Evolutionary conservation across 2,329 filamentous ascomycete genomes (phyloP), one percentile per base, ranked within the genome.

Genomic region (Coleophoma crateriformis): DNA sequence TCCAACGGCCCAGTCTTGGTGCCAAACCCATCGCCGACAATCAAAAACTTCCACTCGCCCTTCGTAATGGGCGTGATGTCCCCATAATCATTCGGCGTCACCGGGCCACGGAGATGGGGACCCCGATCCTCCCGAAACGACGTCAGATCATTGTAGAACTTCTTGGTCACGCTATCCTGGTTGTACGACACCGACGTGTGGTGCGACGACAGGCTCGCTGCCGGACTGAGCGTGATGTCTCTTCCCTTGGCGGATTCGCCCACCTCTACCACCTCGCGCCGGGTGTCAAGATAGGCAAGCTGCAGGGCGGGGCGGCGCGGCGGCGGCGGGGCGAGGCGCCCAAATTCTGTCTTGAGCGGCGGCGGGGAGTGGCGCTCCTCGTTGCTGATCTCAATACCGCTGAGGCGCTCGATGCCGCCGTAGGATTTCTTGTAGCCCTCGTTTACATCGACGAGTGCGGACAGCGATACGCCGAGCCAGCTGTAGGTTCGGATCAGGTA

Each of bases 21-120:
- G 6, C 35, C 35, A 14, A 14, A 38, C 14, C 35, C 35, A 14
- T 38, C 35, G 3, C 75, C 74, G 1, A 59, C 58, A 67, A 82
- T 79, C 56, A 85, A 63, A 58, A 80, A 79, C 0, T 79, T 77
- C 81, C 81, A 85, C 64, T 84, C 81, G 5, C 78, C 78, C 38
- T 77, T 71, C 8, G 81, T 84, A 20, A 78, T 74, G 6, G 81
- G 81, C 45, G 79, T 82, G 49, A 84, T 79, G 58, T 85, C 81
- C 17, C 81, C 79, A 54, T 78, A 80, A 7, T 68, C 74, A 54
- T 82, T 81, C 1, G 79, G 81, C 50, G 81, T 84, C 65, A 69
- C 63, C 1, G 79, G 75, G 0, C 76, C 78, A 17, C 73, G 54
- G 44, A 51, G 61, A 58, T 63, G 59, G 1, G 62, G 61, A 1